Evolutionary conservation across 345 rosid species (phyloP).

Genomic region (Jatropha curcas): DNA sequence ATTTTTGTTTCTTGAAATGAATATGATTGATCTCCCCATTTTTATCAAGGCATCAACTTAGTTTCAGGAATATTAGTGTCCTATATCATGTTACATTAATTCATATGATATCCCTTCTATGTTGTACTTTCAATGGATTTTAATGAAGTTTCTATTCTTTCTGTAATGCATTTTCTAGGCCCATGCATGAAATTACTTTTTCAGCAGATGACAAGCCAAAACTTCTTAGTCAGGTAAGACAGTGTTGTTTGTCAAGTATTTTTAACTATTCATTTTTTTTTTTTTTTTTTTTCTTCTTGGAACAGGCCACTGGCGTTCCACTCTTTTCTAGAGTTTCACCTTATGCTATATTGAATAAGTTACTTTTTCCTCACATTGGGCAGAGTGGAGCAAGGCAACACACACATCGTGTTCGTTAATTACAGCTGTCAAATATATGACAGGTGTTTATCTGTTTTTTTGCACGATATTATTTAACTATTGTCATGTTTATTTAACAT

Average conservation of each 20-base stretch:
- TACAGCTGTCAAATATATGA: too few species aligned
- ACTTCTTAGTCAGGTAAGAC: slow-evolving; percentile 82
- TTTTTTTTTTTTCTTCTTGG: slow-evolving; percentile 9
- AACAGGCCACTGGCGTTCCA: too few species aligned
- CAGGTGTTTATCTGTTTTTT: too few species aligned
- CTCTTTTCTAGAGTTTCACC: too few species aligned
- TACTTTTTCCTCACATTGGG: too few species aligned
- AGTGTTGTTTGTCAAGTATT: slow-evolving; percentile 12
- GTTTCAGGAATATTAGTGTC: too few species aligned
- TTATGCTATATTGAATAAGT: too few species aligned
- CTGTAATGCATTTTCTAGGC: slow-evolving; percentile 49
- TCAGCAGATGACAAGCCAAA: slow-evolving; percentile 92
- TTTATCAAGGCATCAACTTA: neutral
- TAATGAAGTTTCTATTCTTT: slow-evolving; percentile 7
- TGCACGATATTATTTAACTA: too few species aligned
- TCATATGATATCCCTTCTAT: neutral
- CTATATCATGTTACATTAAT: neutral
- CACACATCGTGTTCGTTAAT: too few species aligned
- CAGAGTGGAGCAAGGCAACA: too few species aligned
- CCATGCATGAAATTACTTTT: slow-evolving; percentile 95
- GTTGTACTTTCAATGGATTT: neutral
- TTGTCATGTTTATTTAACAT: too few species aligned
- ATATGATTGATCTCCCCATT: too few species aligned
- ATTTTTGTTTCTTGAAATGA: neutral
- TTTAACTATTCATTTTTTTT: slow-evolving; percentile 3